phyloP scores from a whole-genome alignment of 225 moss, liverwort and hornwort genomes.

The Climacium dendroides region DNA sequence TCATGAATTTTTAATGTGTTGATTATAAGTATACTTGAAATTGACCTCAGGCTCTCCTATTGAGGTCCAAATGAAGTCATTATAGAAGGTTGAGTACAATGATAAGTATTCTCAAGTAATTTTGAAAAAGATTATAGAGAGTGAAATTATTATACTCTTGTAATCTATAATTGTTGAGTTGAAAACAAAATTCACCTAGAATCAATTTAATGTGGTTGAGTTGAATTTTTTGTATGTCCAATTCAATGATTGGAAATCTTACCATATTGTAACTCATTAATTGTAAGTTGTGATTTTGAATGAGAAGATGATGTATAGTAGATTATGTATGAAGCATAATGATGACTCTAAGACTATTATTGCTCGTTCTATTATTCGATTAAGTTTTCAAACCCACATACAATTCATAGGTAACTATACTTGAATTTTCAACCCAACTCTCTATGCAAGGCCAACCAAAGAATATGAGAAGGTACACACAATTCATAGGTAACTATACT shows the following conservation, averaged over 20 bases:
- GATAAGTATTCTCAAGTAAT: too few relatives aligned
- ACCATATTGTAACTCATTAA: neutral
- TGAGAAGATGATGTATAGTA: rapidly evolving
- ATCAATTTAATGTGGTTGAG: too few relatives aligned
- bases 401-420: rapidly evolving
- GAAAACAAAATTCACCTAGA: neutral
- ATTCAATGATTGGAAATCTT: neutral
- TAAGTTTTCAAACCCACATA: neutral
- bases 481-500: rapidly evolving
- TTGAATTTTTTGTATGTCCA: neutral
- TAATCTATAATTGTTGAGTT: neutral
- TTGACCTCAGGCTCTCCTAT: neutral
- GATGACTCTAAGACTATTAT: neutral
- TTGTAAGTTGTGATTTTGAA: neutral
- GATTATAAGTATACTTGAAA: rapidly evolving
- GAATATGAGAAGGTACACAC: neutral
- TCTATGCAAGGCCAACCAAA: too few relatives aligned
- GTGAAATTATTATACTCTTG: too few relatives aligned
- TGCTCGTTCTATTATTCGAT: too few relatives aligned
- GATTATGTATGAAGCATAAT: neutral
- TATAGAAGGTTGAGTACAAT: neutral
- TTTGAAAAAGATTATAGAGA: too few relatives aligned
- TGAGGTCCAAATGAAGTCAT: too few relatives aligned
- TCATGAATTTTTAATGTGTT: neutral
- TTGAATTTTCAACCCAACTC: neutral